Base-by-base conservation (phyloP, 2,329 filamentous ascomycete genomes). In the Blastomyces gilchristii region DNA sequence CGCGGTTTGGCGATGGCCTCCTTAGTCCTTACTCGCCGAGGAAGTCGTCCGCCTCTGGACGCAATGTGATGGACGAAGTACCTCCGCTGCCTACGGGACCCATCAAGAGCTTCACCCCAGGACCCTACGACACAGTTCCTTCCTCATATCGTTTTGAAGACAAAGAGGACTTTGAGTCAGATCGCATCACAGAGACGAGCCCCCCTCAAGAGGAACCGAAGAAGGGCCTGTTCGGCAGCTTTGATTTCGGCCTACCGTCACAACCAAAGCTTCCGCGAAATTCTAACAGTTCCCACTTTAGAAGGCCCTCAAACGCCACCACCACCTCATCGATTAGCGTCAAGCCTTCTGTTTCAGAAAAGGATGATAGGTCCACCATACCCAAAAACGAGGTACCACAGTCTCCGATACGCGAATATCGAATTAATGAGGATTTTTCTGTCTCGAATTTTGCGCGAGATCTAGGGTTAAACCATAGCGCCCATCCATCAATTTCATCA, bases 401-500 rank as follows among this genome's bases (percentile, higher is more conserved):
- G 12, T 59, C 57, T n/a, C 57, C 57, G 22, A 58, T 43, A 28
- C 56, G 37, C 11, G 41, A 59, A 22, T 66, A 64, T 60, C 59
- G 61, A 37, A 45, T 64, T 22, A 71, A 74, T 25, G 68, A 70
- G 52, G 71, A 68, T 14, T 65, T 71, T 7, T 77, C 75, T 0
- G 69, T 76, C 14, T 76, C 76, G 4, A 76, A 73, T 54, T 77
- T 77, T 56, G 74, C 74, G 5, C 73, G 73, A 12, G 73, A 72
- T 2, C 65, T 77, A 12, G 76, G 75, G 34, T 66, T 77, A 0
- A 80, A 82, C 68, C 86, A 89, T 68, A 81, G 82, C 3, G 77
- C 84, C 0, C 84, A 85, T 0, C 82, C 83, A 64, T 90, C 87
- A 1, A 81, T 82, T 34, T 86, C 85, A 34, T 86, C 85, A 0